phyloP scores from a whole-genome alignment of 208 protist genomes.

The Blastocrithidia nonstop region DNA sequence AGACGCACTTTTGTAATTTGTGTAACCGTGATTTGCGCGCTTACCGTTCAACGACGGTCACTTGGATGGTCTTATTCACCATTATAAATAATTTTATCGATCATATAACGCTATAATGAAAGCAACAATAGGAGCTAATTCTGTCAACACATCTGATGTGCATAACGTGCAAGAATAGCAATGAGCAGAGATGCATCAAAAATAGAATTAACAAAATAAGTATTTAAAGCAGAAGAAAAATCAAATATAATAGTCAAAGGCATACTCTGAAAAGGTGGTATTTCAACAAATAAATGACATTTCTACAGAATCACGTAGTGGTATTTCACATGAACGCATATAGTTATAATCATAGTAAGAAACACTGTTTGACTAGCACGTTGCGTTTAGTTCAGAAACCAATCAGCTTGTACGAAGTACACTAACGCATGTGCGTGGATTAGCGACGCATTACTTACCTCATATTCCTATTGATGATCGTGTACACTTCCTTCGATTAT shows the following conservation, averaged over 20 bases:
- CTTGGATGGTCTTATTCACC: conserved; percentile 66
- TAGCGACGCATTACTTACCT: conserved; percentile 32
- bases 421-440: conserved; percentile 16
- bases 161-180: too few species aligned
- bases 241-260: too few species aligned
- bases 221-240: too few species aligned
- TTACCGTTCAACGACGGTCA: conserved; percentile 58
- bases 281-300: too few species aligned
- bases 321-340: too few species aligned
- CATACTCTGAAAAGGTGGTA: too few species aligned
- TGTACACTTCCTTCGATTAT: conserved; percentile 63
- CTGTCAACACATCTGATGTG: too few species aligned
- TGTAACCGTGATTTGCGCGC: conserved; percentile 56
- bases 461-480: conserved; percentile 69
- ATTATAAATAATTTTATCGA: conserved; percentile 83
- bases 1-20: conserved; percentile 28
- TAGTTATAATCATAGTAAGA: too few species aligned
- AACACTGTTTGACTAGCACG: too few species aligned
- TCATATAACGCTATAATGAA: conserved; percentile 34
- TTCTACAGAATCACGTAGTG: too few species aligned
- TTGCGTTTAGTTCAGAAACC: conserved; percentile 4
- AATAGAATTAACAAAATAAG: too few species aligned
- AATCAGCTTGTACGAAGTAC: conserved; percentile 15
- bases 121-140: not conserved
- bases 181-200: too few species aligned